Evolutionary conservation across 805 yeast species (phyloP), one percentile per base, ranked within the genome.

Genomic region (Pichia exigua): DNA sequence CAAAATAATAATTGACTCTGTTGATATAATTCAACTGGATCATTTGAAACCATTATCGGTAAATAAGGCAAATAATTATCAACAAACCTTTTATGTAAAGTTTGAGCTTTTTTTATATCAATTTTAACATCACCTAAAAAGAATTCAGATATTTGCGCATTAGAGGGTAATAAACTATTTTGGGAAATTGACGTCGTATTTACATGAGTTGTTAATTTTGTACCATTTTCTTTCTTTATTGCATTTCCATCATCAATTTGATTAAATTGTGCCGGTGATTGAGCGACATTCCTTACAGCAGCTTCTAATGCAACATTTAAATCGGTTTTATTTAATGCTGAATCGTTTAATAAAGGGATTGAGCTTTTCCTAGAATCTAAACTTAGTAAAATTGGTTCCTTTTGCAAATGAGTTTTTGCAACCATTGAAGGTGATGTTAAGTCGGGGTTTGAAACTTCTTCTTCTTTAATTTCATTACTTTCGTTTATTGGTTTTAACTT

Each of bases 1-100:
- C 97, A 91, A 63, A 91, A 91, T 48, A 91, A 71, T 22, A 90
- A 72, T 61, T 87, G 92, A 0, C 95, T 87, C 61, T 87, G 94
- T 18, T 85, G 77, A 65, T 87, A 88, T 21, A 91, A 75, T 62
- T 87, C 94, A 0, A 82, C 75, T 3, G 95, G 91, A 45, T 79
- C 75, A 44, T 75, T 71, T 0, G 95, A 81, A 28, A 82, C 76
- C 63, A 91, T 71, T 13, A 91, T 86, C 2, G 97, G 97, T 59
- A 90, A 72, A 59, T 76, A 85, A 0, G 96, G 95, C 24, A 87
- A 70, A 61, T 83, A 84, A 51, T 82, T 77, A 8, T 68, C 67
- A 55, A 86, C 75, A 62, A 91, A 91, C 26, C 81, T 71, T 44
- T 75, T 74, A 65, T 91, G 96, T 32, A 91, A 72, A 57, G 80